Conservation (phyloP, 345 rosid genomes). For the Limnanthes douglasii region DNA sequence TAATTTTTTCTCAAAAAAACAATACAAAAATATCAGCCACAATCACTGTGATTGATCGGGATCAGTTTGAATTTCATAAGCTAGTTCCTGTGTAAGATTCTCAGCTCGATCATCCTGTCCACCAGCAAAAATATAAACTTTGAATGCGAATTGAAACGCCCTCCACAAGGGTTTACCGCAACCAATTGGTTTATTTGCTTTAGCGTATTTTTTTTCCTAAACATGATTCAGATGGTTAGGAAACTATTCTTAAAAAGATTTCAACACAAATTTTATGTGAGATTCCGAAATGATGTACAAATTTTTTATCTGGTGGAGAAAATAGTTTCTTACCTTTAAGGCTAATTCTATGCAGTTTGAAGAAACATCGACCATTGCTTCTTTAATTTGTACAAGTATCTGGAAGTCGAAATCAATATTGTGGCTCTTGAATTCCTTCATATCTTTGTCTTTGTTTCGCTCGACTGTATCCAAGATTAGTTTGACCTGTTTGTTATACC, state of each 20-base stretch:
- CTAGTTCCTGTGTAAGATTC: constrained; percentile 28
- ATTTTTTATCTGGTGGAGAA: no score
- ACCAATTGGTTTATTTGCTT: no score
- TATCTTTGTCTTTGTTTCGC: constrained; percentile 45
- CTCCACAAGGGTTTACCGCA: constrained; percentile 47
- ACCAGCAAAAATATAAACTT: constrained; percentile 49
- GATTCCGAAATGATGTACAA: no score
- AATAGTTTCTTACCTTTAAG: constrained; percentile 53
- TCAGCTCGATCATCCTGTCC: constrained; percentile 62
- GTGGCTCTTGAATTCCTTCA: constrained; percentile 27
- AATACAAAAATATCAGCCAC: no score
- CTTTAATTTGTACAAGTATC: constrained; percentile 37
- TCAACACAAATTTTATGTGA: no score
- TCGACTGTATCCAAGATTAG: constrained; percentile 43
- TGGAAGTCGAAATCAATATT: constrained; percentile 40
- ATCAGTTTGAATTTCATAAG: constrained; percentile 37
- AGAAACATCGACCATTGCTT: constrained; percentile 59
- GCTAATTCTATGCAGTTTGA: constrained; percentile 58
- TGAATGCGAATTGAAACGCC: constrained; percentile 50
- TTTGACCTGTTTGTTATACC: constrained; percentile 16
- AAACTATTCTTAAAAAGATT: no score
- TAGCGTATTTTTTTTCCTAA: no score
- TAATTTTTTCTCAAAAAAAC: no score
- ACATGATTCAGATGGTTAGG: no score
- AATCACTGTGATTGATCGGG: no score